These are phyloP conservation scores for Auricularia sp. DNA, from an alignment of 768 basidiomycete genomes.

Conservation along the genomic window DNA sequence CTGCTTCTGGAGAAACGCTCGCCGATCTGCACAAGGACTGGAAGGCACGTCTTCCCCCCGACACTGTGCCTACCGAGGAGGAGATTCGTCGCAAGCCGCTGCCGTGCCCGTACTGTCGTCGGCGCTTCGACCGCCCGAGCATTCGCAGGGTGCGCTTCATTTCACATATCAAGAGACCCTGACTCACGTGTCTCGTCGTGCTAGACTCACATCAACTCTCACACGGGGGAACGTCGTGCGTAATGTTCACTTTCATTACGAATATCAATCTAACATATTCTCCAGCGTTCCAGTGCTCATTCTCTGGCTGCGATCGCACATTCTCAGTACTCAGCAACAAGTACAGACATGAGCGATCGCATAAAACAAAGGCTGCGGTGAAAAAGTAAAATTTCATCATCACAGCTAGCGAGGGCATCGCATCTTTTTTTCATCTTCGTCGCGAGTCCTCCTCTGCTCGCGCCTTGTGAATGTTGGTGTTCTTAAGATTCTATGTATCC, in stretches of 20 bases:
- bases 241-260: not conserved
- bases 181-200: not conserved
- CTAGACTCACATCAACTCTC: not conserved
- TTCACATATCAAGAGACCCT: not conserved
- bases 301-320: not conserved
- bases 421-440: too few species aligned
- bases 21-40: not conserved
- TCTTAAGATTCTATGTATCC: too few species aligned
- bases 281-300: not conserved
- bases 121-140: not conserved
- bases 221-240: not conserved
- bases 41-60: not conserved
- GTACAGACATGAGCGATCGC: constrained; percentile 1
- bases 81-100: not conserved
- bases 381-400: too few species aligned
- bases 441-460: too few species aligned
- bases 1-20: not conserved
- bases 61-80: not conserved
- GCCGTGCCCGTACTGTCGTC: not conserved
- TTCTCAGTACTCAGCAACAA: constrained; percentile 2
- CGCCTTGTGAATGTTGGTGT: too few species aligned
- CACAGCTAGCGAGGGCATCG: too few species aligned
- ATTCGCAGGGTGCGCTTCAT: not conserved
- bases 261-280: not conserved
- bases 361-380: not conserved